A percentile compares a stretch with the other conserved stretches of the same genome.
phyloP scores from a whole-genome alignment of 257 asterid genomes.

The Scutellaria barbata region DNA sequence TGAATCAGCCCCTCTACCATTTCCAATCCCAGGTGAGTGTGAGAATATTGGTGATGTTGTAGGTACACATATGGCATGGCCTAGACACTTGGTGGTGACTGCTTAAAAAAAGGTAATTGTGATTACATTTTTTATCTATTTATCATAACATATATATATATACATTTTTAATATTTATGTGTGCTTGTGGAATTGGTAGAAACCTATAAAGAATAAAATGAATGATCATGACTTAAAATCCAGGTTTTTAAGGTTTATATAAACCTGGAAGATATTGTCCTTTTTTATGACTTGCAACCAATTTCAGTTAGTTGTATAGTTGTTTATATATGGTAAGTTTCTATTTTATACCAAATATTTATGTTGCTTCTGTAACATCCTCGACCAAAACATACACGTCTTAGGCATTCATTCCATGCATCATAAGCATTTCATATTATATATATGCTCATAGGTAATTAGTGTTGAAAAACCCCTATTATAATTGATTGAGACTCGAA shows the following conservation, averaged over 20 bases:
- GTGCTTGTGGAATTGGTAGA: background rate
- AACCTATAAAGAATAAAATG: background rate
- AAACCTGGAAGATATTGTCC: no score
- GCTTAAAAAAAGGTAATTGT: background rate
- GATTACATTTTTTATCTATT: background rate
- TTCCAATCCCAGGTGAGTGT: background rate
- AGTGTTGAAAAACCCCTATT: no score
- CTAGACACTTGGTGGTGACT: constrained; percentile 7
- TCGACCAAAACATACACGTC: no score
- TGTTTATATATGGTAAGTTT: no score
- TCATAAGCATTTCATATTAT: no score
- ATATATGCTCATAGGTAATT: no score
- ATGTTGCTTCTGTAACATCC: no score
- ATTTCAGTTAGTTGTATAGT: no score
- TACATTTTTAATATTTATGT: constrained; percentile 4
- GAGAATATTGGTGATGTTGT: constrained; percentile 23
- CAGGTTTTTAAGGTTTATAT: background rate
- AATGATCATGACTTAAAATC: background rate
- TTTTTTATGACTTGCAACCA: no score
- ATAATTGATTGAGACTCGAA: no score
- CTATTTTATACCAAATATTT: no score
- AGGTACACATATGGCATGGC: constrained; percentile 27
- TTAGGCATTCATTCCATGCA: no score
- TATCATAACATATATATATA: background rate
- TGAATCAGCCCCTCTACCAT: background rate